These are phyloP conservation scores for Globisporangium rhizosaccharum DNA, from an alignment of 352 stramenopile species.

Conservation along the genomic window DNA sequence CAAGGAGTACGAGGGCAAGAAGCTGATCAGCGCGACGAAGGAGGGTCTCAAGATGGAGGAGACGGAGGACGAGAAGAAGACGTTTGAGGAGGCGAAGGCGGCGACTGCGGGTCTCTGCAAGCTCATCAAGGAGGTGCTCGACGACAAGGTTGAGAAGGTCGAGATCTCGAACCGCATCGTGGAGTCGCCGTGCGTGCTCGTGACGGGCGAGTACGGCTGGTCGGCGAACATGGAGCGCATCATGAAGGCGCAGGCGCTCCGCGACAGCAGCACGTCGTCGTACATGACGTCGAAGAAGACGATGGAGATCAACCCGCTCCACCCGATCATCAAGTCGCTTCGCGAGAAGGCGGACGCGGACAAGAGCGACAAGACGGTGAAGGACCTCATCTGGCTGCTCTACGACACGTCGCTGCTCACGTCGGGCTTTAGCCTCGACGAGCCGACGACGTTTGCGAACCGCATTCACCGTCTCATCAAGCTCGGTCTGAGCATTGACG, in stretches of 20 bases:
- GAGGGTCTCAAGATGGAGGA: slow-evolving; percentile 97
- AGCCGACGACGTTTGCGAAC: slow-evolving; percentile 98
- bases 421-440: slow-evolving; percentile 98
- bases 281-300: slow-evolving; percentile 99
- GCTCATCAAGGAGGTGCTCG: slow-evolving; percentile 99
- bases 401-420: slow-evolving; percentile 99
- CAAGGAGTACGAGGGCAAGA: slow-evolving; percentile 99
- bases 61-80: slow-evolving; percentile 97
- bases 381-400: slow-evolving; percentile 99
- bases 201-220: slow-evolving; percentile 99
- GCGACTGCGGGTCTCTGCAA: slow-evolving; percentile 97
- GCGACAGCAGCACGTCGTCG: slow-evolving; percentile 94
- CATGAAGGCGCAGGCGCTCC: slow-evolving; percentile 99
- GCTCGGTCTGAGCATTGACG: slow-evolving; percentile 97
- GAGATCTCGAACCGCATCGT: slow-evolving; percentile 98
- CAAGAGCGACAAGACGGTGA: slow-evolving; percentile 99
- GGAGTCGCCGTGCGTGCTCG: slow-evolving; percentile 97
- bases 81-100: slow-evolving; percentile 98
- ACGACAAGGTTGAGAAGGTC: slow-evolving; percentile 99
- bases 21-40: slow-evolving; percentile 98
- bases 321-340: slow-evolving; percentile 98
- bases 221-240: slow-evolving; percentile 99
- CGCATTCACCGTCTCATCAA: slow-evolving; percentile 99
- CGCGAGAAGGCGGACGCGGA: slow-evolving; percentile 98
- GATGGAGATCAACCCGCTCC: slow-evolving; percentile 99